Base-by-base conservation (phyloP, 371 early-diverging fungal species). In the Syncephalastrum racemosum region DNA sequence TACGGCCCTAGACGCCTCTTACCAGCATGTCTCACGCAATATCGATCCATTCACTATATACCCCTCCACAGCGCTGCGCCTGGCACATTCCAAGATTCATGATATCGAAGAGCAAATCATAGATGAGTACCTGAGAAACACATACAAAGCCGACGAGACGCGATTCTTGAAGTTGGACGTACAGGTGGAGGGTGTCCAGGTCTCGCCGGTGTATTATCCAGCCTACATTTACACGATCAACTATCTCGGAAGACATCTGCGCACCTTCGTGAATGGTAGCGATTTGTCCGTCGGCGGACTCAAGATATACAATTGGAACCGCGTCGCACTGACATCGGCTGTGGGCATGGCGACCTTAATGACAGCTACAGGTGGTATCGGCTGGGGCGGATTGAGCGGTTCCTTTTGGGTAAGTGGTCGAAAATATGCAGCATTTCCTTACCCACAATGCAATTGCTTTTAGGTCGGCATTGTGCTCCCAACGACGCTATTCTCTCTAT, bases 151-250 rank as follows among this genome's bases (percentile, higher is more conserved):
- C 18, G 85, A 85, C 39, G 70, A 75, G 16, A 80, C 80, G 2
- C 68, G 85, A 39, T 63, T 83, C 20, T 39, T 85, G 31, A 70
- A 79, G 6, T 64, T 85, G 58, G 72, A 80, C 15, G 59, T 83
- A 40, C 54, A 75, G 24, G 60, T 81, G 16, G 54, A 63, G 16
- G 61, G 74, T 31, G 50, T 85, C 7, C 62, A 72, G 25, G 59
- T 79, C 6, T 80, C 83, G 12, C 85, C 85, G 0, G 73, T 85
- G 2, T 85, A 85, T 56, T 79, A 81, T 40, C 83, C 85, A 3
- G 77, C 77, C 0, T 85, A 67, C 42, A 69, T 85, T 4, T 83
- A 77, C 23, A 75, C 81, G 4, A 70, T 82, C 5, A 58, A 64
- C 31, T 76, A 83, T 54, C 65, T 85, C 8, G 71, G 80, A 19